Conservation (phyloP, 1,284 basidiomycete species). For the Wolfiporia cocos region DNA sequence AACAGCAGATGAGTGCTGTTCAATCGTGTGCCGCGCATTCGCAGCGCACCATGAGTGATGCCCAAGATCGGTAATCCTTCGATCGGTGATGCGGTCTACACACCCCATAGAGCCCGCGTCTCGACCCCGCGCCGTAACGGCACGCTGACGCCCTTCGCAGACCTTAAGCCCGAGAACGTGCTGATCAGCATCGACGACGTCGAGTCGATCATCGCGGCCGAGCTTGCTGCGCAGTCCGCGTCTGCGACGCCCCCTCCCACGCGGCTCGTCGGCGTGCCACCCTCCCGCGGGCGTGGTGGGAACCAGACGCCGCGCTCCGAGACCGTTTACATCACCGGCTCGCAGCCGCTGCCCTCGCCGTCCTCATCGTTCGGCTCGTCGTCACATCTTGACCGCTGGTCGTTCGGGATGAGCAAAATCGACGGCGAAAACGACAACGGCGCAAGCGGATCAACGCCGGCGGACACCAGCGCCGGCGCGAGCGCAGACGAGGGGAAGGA, state of each 20-base stretch:
- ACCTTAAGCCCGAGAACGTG: constrained; percentile 98
- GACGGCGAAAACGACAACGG: constrained; percentile 29
- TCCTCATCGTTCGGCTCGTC: constrained; percentile 67
- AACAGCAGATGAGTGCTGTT: no score
- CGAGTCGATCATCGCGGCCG: constrained; percentile 87
- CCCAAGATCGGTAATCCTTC: no score
- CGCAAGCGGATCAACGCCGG: constrained; percentile 22
- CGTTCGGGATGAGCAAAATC: constrained; percentile 88
- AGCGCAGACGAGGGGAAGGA: constrained; percentile 12
- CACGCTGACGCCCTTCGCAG: constrained; percentile 29
- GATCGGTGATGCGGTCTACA: no score
- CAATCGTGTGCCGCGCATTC: constrained; percentile 12
- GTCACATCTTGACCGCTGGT: constrained; percentile 86
- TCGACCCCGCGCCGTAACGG: no score
- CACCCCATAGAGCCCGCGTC: no score
- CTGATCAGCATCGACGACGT: constrained; percentile 97
- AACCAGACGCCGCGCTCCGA: constrained; percentile 95
- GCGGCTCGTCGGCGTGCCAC: constrained; percentile 92
- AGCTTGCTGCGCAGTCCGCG: constrained; percentile 57
- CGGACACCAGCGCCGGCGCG: constrained; percentile 14
- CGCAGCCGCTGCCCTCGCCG: constrained; percentile 85
- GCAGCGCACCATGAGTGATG: no score
- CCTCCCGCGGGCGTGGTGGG: constrained; percentile 91
- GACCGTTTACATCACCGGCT: constrained; percentile 88
- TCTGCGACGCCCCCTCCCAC: constrained; percentile 49